These are phyloP conservation scores for Phaeosphaeria sp. DNA, from an alignment of 2,329 filamentous ascomycete genomes.

Conservation along the genomic window DNA sequence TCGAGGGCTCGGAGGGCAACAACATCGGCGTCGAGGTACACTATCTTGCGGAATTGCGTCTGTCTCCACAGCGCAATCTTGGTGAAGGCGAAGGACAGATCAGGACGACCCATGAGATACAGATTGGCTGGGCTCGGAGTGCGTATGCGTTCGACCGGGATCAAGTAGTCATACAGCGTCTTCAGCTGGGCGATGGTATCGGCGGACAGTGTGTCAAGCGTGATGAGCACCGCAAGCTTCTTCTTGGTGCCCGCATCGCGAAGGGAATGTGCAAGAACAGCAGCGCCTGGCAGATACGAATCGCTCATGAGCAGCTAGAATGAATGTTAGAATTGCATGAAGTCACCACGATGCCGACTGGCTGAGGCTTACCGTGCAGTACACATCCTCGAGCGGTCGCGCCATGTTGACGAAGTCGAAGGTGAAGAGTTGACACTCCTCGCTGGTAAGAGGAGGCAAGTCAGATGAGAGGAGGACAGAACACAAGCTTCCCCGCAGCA, in stretches of 20 bases:
- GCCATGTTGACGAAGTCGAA: conserved; percentile 35
- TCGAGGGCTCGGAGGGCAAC: conserved; percentile 91
- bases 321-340: conserved; percentile 24
- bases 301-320: conserved; percentile 88
- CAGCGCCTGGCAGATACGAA: conserved; percentile 91
- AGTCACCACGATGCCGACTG: neutral
- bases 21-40: conserved; percentile 94
- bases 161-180: conserved; percentile 86
- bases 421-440: neutral
- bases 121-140: conserved; percentile 83
- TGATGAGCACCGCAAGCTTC: conserved; percentile 85
- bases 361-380: conserved; percentile 64
- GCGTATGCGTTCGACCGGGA: conserved; percentile 80
- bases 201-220: conserved; percentile 76
- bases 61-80: conserved; percentile 96
- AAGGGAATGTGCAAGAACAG: conserved; percentile 92
- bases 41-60: conserved; percentile 86
- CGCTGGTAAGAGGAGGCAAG: conserved; percentile 5
- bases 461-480: conserved; percentile 11
- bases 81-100: conserved; percentile 91
- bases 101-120: conserved; percentile 87
- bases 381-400: conserved; percentile 62
- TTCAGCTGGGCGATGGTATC: conserved; percentile 80
- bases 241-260: conserved; percentile 87
- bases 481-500: conserved; percentile 36